Conservation (phyloP, 2,329 filamentous ascomycete species). For the Calycina herbarum region DNA sequence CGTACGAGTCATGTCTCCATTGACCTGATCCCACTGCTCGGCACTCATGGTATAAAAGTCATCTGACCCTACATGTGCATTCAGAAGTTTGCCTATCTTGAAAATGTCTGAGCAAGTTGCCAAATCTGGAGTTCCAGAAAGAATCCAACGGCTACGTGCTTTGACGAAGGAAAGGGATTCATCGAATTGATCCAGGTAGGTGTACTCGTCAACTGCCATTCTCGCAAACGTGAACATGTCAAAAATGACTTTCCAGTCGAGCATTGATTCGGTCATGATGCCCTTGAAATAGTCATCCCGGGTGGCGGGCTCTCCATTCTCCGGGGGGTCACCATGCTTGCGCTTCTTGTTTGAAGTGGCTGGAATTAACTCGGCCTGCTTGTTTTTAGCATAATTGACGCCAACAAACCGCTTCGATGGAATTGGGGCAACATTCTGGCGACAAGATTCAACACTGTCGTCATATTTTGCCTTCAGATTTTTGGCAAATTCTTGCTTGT, state of each 20-base stretch:
- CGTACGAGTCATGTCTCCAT: conserved; percentile 46
- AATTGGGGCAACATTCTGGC: conserved; percentile 17
- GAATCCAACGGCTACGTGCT: conserved; percentile 43
- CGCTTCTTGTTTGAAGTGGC: conserved; percentile 4
- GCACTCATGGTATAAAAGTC: conserved; percentile 46
- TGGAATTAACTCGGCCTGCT: background rate
- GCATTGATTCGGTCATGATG: conserved; percentile 11
- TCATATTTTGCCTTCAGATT: conserved; percentile 23
- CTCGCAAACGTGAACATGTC: conserved; percentile 63
- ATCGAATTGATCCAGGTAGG: conserved; percentile 48
- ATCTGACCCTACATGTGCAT: conserved; percentile 54
- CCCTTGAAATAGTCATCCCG: conserved; percentile 2
- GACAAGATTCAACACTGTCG: conserved; percentile 39
- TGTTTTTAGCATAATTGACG: conserved; percentile 4
- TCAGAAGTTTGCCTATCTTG: conserved; percentile 56
- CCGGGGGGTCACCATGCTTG: background rate
- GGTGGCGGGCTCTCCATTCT: background rate
- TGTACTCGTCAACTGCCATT: conserved; percentile 65
- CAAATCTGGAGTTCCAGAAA: conserved; percentile 63
- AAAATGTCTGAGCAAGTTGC: conserved; percentile 60
- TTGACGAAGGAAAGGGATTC: conserved; percentile 9
- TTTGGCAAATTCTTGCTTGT: conserved; percentile 30
- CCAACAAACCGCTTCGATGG: conserved; percentile 36
- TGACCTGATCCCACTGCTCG: conserved; percentile 45
- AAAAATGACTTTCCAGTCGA: conserved; percentile 42